Evolutionary conservation across 257 asterid genomes (phyloP).

Genomic region (Anisodus acutangulus): DNA sequence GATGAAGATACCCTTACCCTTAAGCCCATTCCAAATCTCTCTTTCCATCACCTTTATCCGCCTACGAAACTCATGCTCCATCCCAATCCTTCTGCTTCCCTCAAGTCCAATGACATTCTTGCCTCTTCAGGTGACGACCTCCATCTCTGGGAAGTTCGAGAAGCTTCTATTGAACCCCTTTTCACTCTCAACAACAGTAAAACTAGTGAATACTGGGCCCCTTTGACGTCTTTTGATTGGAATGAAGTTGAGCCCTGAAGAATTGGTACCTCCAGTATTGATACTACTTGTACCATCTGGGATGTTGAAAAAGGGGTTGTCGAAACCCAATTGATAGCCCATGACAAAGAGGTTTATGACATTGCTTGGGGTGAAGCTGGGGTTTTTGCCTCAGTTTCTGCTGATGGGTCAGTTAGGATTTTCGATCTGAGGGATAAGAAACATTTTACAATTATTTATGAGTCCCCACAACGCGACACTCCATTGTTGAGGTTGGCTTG

Average conservation of each 20-base stretch:
- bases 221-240: slow-evolving; percentile 92
- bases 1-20: slow-evolving; percentile 63
- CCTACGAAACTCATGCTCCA: slow-evolving; percentile 85
- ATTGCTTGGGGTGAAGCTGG: slow-evolving; percentile 98
- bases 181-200: slow-evolving; percentile 65
- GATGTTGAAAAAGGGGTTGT: slow-evolving; percentile 78
- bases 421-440: slow-evolving; percentile 92
- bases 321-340: slow-evolving; percentile 85
- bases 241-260: slow-evolving; percentile 78
- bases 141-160: slow-evolving; percentile 76
- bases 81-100: slow-evolving; percentile 55
- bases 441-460: slow-evolving; percentile 88
- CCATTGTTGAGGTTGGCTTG: slow-evolving; percentile 87
- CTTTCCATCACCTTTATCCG: slow-evolving; percentile 86
- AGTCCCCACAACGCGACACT: slow-evolving; percentile 77
- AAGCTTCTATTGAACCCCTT: slow-evolving; percentile 52
- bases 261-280: slow-evolving; percentile 84
- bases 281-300: slow-evolving; percentile 93
- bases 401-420: slow-evolving; percentile 85
- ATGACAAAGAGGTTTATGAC: slow-evolving; percentile 90
- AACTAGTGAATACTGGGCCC: slow-evolving; percentile 80
- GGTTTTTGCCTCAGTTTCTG: slow-evolving; percentile 83
- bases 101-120: slow-evolving; percentile 54
- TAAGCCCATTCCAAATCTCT: slow-evolving; percentile 57
- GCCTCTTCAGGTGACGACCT: slow-evolving; percentile 94